phyloP scores from a whole-genome alignment of 495 filamentous ascomycete species.

The Penicillium bovifimosum region DNA sequence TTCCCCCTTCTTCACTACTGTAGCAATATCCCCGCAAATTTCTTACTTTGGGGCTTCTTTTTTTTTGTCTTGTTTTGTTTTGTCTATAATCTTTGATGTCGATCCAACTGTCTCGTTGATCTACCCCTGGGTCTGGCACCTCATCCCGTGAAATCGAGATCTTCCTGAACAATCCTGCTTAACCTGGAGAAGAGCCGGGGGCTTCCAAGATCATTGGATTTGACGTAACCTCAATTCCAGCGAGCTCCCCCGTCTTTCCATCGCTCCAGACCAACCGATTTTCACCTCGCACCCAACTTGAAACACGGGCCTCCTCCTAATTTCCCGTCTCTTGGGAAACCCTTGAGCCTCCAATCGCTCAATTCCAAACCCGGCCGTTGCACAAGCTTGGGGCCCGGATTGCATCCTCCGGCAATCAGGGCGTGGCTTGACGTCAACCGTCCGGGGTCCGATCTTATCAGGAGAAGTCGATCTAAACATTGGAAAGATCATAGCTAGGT shows the following conservation, averaged over 20 bases:
- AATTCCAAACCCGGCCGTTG: conserved; percentile 18
- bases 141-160: not conserved
- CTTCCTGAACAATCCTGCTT: not conserved
- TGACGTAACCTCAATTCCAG: conserved; percentile 7
- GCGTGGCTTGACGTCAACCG: conserved; percentile 28
- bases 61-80: conserved; percentile 1
- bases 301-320: conserved; percentile 19
- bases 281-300: conserved; percentile 20
- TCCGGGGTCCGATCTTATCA: conserved; percentile 19
- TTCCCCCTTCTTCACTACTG: not conserved
- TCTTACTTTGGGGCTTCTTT: not conserved
- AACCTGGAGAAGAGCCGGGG: conserved; percentile 10
- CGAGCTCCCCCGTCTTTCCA: conserved; percentile 2
- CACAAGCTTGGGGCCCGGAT: conserved; percentile 26
- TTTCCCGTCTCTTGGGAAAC: conserved; percentile 15
- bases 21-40: not conserved
- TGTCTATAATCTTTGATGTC: conserved; percentile 13
- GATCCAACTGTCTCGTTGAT: not conserved
- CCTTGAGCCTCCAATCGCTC: conserved; percentile 22
- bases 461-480: not conserved
- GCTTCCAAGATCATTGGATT: not conserved
- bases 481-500: conserved; percentile 6
- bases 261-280: conserved; percentile 21
- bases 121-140: not conserved
- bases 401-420: conserved; percentile 14